Evolutionary conservation across 2,329 filamentous ascomycete genomes (phyloP).

Genomic region (Trichoderma guizhouense): DNA sequence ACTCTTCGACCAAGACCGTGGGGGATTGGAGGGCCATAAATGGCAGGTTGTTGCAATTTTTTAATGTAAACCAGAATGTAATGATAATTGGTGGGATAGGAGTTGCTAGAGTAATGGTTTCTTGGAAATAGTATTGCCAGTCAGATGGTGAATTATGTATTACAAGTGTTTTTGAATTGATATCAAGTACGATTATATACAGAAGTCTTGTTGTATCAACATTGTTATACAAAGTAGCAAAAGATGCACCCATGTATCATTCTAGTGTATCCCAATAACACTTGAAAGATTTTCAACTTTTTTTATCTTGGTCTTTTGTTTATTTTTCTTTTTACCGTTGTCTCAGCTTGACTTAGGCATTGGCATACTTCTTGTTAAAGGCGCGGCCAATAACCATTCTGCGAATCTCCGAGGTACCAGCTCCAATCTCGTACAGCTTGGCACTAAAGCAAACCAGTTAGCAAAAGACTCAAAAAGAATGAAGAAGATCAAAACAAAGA

Average conservation of each 20-base stretch:
- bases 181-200: background rate
- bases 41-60: background rate
- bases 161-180: background rate
- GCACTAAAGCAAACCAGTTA: slow-evolving; percentile 44
- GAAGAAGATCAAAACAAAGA: background rate
- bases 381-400: slow-evolving; percentile 90
- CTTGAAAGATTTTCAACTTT: background rate
- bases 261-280: background rate
- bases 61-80: too few relatives aligned
- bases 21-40: background rate
- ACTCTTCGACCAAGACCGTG: background rate
- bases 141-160: background rate
- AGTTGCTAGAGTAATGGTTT: background rate
- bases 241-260: background rate
- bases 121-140: accelerated
- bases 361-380: slow-evolving; percentile 80
- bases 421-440: slow-evolving; percentile 92
- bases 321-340: background rate
- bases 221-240: background rate
- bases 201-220: background rate
- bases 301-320: background rate
- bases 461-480: background rate
- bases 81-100: background rate
- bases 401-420: slow-evolving; percentile 90
- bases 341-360: slow-evolving; percentile 24